Evolutionary conservation across 768 basidiomycete genomes (phyloP), one percentile per base, ranked within the genome.

Genomic region (Podaxis sp.): DNA sequence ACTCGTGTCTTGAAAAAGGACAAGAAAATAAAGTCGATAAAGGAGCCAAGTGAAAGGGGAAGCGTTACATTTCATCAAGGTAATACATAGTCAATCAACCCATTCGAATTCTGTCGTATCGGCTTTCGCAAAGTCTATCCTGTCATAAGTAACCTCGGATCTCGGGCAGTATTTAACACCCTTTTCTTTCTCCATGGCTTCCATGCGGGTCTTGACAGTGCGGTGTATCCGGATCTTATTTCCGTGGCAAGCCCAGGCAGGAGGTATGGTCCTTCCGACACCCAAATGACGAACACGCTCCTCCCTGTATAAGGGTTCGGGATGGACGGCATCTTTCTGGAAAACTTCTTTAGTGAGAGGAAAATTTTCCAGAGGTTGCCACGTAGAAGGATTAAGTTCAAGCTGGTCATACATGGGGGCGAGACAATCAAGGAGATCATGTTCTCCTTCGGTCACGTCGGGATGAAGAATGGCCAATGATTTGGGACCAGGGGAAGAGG

Each of bases 331-430:
- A 8, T 53, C 17, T 2, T 26, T 11, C 26, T 53, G 52, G 30
- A 33, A 53, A 1, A 53, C 52, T 6, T 30, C 28, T 11, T 26
- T 53, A 15, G 20, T 53, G 26, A 66, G 52, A 24, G 53, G 56
- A 5, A 30, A 22, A 7, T 58, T 48, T 56, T 66, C 66, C 37
- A 66, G 51, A n/a, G 60, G 24, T 38, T 52, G 51, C 66, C 66
- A 66, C 26, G 56, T 61, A 37, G 56, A 37, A 20, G 56, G 56
- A 13, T 44, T 58, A 11, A 67, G 40, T 2, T 59, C 53, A 22
- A 67, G 64, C 53, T 63, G 60, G 64, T 67, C 66, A 57, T 67
- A 67, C 6, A 63, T 40, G 13, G 66, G 64, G 22, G 66, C 64
- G 1, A 67, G 62, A 6, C 64, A 53, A 51, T 67, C 66, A n/a